Evolutionary conservation across 371 early-diverging fungal species (phyloP).

Genomic region (Lichtheimia hyalospora): DNA sequence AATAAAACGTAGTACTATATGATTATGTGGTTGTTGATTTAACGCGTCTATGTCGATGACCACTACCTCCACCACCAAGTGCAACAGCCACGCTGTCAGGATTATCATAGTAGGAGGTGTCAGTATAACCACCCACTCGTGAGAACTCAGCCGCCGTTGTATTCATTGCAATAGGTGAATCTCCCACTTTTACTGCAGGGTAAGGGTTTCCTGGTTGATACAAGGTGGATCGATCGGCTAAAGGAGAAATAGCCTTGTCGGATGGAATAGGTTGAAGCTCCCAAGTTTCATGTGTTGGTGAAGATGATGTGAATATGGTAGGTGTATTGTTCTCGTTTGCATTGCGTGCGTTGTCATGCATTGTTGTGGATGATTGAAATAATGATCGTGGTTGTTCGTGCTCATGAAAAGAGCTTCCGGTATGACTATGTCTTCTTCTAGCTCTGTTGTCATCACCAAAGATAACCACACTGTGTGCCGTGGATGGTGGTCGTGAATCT

Average conservation of each 20-base stretch:
- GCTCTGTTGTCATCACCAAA: neutral
- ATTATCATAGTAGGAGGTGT: neutral
- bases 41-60: conserved; percentile 14
- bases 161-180: too few relatives aligned
- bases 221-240: conserved; percentile 3
- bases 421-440: too few relatives aligned
- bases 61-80: neutral
- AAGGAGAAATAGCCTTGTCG: neutral
- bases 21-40: conserved; percentile 7
- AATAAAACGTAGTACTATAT: neutral
- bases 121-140: too few relatives aligned
- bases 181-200: too few relatives aligned
- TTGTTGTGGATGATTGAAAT: neutral
- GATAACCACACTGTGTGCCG: conserved; percentile 8
- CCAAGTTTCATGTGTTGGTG: conserved; percentile 9
- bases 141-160: too few relatives aligned
- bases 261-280: conserved; percentile 7
- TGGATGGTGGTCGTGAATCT: conserved; percentile 36
- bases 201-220: neutral
- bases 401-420: too few relatives aligned
- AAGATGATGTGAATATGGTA: neutral
- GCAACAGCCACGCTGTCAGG: conserved; percentile 1
- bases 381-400: neutral
- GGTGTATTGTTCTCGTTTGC: too few relatives aligned
- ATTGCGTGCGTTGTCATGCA: neutral